Percentiles rank a stretch among this genome's conserved stretches.
These are phyloP conservation scores for Stephanodiscus triporus DNA, from an alignment of 108 stramenopile genomes.

Conservation along the genomic window DNA sequence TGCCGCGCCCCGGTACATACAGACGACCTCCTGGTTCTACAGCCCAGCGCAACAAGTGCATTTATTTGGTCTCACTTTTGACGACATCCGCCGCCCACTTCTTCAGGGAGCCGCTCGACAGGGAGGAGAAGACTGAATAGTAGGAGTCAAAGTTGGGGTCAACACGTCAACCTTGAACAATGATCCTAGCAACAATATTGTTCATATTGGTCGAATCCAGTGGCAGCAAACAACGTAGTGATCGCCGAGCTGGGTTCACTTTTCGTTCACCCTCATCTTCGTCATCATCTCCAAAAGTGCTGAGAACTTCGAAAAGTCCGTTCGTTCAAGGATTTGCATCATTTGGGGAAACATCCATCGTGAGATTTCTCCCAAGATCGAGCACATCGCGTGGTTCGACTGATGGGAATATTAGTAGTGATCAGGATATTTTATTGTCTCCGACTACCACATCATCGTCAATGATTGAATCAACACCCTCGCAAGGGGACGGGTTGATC, in stretches of 20 bases:
- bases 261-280: constrained; percentile 1
- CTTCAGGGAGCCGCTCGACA: no score
- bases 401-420: constrained; percentile 7
- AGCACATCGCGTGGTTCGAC: background rate
- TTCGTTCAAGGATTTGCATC: background rate
- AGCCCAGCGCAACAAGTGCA: no score
- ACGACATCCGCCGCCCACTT: no score
- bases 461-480: background rate
- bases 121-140: constrained; percentile 4
- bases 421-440: constrained; percentile 3
- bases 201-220: background rate
- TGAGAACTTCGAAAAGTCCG: background rate
- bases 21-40: no score
- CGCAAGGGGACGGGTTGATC: background rate
- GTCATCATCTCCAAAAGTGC: background rate
- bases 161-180: background rate
- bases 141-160: background rate
- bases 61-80: no score
- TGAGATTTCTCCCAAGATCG: background rate
- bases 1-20: no score
- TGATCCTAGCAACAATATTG: constrained; percentile 3
- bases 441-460: background rate
- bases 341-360: background rate
- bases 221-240: constrained; percentile 4
- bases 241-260: background rate